A percentile compares a stretch with the other conserved stretches of the same genome.
These are phyloP conservation scores for Metrosideros polymorpha DNA, from an alignment of 441 rosid genomes.

Conservation along the genomic window DNA sequence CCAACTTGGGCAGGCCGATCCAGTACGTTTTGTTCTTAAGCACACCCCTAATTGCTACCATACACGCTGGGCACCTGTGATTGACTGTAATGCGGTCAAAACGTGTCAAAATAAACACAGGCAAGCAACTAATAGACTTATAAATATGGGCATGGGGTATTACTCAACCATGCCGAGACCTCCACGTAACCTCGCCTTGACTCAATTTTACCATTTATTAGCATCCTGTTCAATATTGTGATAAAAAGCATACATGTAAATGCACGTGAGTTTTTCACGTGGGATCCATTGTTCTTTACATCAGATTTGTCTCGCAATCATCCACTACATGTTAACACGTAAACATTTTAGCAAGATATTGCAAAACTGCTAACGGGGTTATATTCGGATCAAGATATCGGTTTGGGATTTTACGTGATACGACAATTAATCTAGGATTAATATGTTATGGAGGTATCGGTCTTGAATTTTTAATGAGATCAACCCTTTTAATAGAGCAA, in stretches of 20 bases:
- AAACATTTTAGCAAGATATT: background rate
- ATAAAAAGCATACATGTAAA: background rate
- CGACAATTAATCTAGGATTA: background rate
- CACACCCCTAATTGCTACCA: background rate
- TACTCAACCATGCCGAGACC: background rate
- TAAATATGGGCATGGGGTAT: background rate
- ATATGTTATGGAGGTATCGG: background rate
- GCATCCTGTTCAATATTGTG: background rate
- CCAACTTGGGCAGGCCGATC: background rate
- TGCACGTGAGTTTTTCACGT: accelerated
- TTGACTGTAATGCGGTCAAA: background rate
- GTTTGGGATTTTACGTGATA: accelerated
- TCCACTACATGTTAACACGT: too few relatives aligned
- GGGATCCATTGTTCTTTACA: background rate
- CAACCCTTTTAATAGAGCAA: background rate
- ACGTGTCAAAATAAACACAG: background rate
- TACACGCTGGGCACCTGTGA: background rate
- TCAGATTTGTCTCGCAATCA: accelerated
- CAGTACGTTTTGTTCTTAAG: background rate
- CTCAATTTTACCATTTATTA: background rate
- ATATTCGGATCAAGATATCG: background rate
- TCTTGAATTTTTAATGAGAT: background rate
- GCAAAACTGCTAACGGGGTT: accelerated
- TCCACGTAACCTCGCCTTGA: background rate
- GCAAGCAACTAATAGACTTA: background rate